Base-by-base conservation (phyloP, 73 alveolate species). In the Paramecium primaurelia region DNA sequence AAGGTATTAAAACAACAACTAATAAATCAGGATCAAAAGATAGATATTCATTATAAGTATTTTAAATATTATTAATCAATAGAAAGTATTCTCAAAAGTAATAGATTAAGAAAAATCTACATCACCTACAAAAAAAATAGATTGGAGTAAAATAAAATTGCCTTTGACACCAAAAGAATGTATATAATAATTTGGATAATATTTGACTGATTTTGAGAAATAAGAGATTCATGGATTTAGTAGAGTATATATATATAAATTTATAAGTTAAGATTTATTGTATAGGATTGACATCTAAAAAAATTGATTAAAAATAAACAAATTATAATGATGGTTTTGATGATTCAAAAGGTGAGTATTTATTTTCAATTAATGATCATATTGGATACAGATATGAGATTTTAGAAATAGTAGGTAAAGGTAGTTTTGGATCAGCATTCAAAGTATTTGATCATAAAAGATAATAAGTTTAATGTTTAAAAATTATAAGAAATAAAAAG, bases 361-460 rank as follows among this genome's bases (percentile, higher is more conserved):
- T 59, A 8, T 68, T 36, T 68, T 59, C 87, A 30, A 44, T 47
- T 59, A 80, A 69, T 44, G 95, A 92, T 54, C 95, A 92, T 45
- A 92, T 92, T 86, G 93, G 89, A 47, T 92, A 69, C 16, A 86
- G 95, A 92, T 92, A 92, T 60, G 95, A 92, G 22, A 25, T 92
- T 20, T 49, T 92, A 25, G 92, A 92, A 51, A 42, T 59, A 4
- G 44, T 88, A 8, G 95, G 95, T 0, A 92, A 92, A 34, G 95
- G 95, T 3, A 59, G 94, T 11, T 92, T 92, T 92, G 95, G 95
- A 14, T 54, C 54, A 12, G 95, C 91, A 22, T 28, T 90, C 12
- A 90, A 90, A 77, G 93, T 80, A 0, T 92, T 59, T 59, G 95
- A 92, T 86, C 95, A 92, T 40, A 90, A 90, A 18, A 75, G 86